A percentile compares a stretch with the other conserved stretches of the same genome.
Evolutionary conservation across 2,329 filamentous ascomycete species (phyloP).

Genomic region (Aspergillus pseudoviridinutans): DNA sequence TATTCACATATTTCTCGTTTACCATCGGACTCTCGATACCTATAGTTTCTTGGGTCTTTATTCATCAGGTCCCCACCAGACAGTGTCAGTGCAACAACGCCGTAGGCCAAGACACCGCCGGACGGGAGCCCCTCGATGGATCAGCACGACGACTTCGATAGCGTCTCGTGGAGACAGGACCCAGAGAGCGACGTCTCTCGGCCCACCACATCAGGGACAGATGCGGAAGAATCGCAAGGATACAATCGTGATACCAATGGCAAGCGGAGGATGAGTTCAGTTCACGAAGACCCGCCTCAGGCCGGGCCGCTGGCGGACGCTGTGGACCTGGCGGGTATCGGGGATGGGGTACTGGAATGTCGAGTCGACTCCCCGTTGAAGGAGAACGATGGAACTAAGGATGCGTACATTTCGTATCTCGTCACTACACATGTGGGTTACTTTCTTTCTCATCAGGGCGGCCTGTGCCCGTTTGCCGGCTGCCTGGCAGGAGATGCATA

Average conservation of each 20-base stretch:
- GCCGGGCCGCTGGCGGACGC: conserved; percentile 49
- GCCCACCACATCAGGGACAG: conserved; percentile 40
- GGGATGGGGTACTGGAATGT: conserved; percentile 75
- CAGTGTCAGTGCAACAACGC: conserved; percentile 1
- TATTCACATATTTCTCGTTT: neutral
- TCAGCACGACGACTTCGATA: conserved; percentile 69
- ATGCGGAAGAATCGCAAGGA: conserved; percentile 33
- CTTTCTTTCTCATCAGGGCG: conserved; percentile 1
- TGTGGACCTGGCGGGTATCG: conserved; percentile 61
- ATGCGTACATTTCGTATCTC: conserved; percentile 92
- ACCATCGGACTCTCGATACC: neutral
- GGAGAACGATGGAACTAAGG: conserved; percentile 94
- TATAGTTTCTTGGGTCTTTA: neutral
- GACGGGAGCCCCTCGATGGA: conserved; percentile 36
- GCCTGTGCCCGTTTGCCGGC: conserved; percentile 6
- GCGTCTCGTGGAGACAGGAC: conserved; percentile 72
- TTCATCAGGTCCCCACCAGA: neutral
- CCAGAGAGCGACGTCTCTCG: conserved; percentile 45
- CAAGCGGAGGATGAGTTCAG: conserved; percentile 46
- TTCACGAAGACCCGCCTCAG: conserved; percentile 42
- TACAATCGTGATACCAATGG: conserved; percentile 43
- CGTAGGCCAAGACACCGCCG: conserved; percentile 1
- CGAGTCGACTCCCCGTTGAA: conserved; percentile 80
- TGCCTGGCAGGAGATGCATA: conserved; percentile 12
- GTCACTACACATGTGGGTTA: conserved; percentile 77